phyloP scores from a whole-genome alignment of 2,329 filamentous ascomycete genomes.

The Curvularia lunata region DNA sequence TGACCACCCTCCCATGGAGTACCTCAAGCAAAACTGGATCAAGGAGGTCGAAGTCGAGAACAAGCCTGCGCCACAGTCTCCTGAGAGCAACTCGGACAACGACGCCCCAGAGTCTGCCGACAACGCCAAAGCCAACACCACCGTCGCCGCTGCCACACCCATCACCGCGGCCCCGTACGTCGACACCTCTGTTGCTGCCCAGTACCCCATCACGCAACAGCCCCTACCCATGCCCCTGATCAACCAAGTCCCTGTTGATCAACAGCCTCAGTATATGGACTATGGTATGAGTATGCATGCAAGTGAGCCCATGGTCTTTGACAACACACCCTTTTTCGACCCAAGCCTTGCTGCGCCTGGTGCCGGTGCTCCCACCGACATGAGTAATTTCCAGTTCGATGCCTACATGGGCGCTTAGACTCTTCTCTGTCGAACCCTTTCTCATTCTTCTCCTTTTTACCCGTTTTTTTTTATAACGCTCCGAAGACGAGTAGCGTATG shows the following conservation, averaged over 20 bases:
- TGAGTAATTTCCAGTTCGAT: constrained; percentile 38
- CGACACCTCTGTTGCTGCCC: constrained; percentile 3
- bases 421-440: too few relatives aligned
- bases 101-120: constrained; percentile 22
- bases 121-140: background rate
- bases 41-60: constrained; percentile 59
- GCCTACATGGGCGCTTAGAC: constrained; percentile 27
- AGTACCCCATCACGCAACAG: constrained; percentile 21
- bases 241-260: constrained; percentile 22
- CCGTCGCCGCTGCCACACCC: background rate
- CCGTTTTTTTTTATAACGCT: too few relatives aligned
- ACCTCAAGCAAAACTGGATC: constrained; percentile 65
- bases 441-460: background rate
- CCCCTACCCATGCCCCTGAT: constrained; percentile 17
- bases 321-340: constrained; percentile 29
- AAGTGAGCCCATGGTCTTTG: constrained; percentile 28
- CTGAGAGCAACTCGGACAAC: constrained; percentile 34
- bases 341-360: constrained; percentile 13
- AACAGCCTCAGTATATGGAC: constrained; percentile 25
- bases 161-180: background rate
- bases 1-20: constrained; percentile 66
- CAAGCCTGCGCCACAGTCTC: constrained; percentile 24
- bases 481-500: too few relatives aligned
- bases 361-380: constrained; percentile 9
- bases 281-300: constrained; percentile 31